A percentile compares a stretch with the other conserved stretches of the same genome.
Evolutionary conservation across 2,329 filamentous ascomycete genomes (phyloP).

Genomic region (Tolypocladium pustulatum): DNA sequence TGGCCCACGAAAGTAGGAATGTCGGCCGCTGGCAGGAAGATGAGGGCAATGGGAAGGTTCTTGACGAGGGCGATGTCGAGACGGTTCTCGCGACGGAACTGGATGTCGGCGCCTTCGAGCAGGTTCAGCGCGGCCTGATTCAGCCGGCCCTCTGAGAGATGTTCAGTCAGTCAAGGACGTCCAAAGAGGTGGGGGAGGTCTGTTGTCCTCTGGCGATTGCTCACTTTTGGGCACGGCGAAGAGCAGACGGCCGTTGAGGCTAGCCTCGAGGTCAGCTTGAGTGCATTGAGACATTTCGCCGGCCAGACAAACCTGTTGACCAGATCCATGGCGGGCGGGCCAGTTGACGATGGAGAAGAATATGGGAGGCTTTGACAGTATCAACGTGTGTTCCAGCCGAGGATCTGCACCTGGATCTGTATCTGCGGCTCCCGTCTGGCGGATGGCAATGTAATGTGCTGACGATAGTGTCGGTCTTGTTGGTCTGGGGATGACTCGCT

Average conservation of each 20-base stretch:
- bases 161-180: conserved; percentile 2
- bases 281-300: neutral
- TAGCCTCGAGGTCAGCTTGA: conserved; percentile 21
- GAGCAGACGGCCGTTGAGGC: conserved; percentile 83
- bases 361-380: neutral
- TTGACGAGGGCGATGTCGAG: conserved; percentile 97
- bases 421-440: neutral
- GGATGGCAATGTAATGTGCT: neutral
- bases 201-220: conserved; percentile 17
- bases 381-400: neutral
- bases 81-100: conserved; percentile 89
- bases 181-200: neutral
- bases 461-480: neutral
- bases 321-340: conserved; percentile 31
- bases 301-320: conserved; percentile 37
- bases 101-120: conserved; percentile 86
- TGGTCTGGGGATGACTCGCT: neutral
- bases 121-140: conserved; percentile 83
- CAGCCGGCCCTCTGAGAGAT: conserved; percentile 70
- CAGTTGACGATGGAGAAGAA: neutral
- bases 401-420: neutral
- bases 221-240: conserved; percentile 98
- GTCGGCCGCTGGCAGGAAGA: conserved; percentile 94
- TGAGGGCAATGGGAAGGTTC: conserved; percentile 87
- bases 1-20: conserved; percentile 97